Conservation (phyloP, 768 basidiomycete species). For the Mrakia hoshinonis region DNA sequence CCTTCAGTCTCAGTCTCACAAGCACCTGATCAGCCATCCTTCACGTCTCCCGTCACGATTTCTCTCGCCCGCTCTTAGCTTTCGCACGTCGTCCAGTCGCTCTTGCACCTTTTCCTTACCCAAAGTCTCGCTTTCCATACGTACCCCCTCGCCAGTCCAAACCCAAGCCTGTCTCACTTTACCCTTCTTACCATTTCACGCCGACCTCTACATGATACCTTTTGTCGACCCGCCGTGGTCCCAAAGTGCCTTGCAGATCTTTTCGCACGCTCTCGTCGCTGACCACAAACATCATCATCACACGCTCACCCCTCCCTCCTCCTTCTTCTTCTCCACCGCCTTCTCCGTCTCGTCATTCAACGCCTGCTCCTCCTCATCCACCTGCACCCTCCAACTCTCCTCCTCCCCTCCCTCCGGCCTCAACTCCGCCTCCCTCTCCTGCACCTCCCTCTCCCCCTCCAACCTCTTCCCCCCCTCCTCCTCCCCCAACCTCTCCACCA, state of each 20-base stretch:
- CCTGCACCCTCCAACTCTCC: not conserved
- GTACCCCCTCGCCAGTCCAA: too few species aligned
- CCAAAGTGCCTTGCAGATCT: too few species aligned
- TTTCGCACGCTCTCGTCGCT: too few species aligned
- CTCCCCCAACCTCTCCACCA: not conserved
- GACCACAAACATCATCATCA: not conserved
- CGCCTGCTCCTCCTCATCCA: not conserved
- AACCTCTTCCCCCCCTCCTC: not conserved
- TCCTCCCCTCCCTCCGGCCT: not conserved
- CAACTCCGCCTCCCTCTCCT: not conserved
- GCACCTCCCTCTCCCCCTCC: not conserved
- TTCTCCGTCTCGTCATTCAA: not conserved
- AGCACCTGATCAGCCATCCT: too few species aligned
- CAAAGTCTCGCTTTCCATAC: not conserved
- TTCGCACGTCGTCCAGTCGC: not conserved
- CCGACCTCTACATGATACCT: too few species aligned
- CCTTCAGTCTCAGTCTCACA: too few species aligned
- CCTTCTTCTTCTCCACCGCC: not conserved
- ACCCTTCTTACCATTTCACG: too few species aligned
- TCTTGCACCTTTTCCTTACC: not conserved
- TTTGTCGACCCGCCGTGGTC: too few species aligned
- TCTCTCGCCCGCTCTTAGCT: not conserved
- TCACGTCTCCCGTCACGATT: conserved; percentile 3
- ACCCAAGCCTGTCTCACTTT: not conserved
- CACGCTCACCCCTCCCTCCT: not conserved